Percentiles rank a stretch among this genome's conserved stretches.
Conservation (phyloP, 2,329 filamentous ascomycete species). For the Diaporthe humulicola region DNA sequence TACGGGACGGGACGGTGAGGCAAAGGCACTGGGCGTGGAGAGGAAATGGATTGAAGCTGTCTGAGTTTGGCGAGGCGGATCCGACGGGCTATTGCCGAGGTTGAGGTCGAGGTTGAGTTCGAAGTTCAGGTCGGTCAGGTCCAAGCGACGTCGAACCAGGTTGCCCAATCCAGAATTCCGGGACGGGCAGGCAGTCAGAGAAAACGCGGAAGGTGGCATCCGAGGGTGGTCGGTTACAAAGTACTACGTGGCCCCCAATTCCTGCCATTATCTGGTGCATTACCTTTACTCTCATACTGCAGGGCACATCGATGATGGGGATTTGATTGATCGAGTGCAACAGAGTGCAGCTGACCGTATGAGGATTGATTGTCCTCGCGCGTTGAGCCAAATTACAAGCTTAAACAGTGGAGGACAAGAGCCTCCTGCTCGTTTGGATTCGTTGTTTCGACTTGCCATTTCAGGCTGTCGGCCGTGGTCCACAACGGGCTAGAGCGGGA, state of each 20-base stretch:
- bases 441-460: slow-evolving; percentile 6
- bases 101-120: neutral
- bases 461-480: neutral
- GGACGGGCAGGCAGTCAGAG: neutral
- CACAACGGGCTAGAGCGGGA: neutral
- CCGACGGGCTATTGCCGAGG: neutral
- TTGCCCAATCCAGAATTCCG: slow-evolving; percentile 1
- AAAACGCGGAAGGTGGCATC: slow-evolving; percentile 28
- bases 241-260: neutral
- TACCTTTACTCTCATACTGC: neutral
- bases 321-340: neutral
- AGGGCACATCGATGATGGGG: neutral
- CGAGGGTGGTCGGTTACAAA: slow-evolving; percentile 17
- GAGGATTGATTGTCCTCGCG: neutral
- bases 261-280: neutral
- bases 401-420: slow-evolving; percentile 28
- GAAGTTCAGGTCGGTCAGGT: neutral
- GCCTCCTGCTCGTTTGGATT: slow-evolving; percentile 1
- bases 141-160: neutral
- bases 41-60: neutral
- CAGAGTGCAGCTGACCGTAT: neutral
- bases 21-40: neutral
- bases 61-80: neutral
- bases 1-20: neutral
- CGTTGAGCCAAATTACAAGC: slow-evolving; percentile 36